Evolutionary conservation across 768 basidiomycete genomes (phyloP).

Genomic region (Pleurotus salmoneostramineus): DNA sequence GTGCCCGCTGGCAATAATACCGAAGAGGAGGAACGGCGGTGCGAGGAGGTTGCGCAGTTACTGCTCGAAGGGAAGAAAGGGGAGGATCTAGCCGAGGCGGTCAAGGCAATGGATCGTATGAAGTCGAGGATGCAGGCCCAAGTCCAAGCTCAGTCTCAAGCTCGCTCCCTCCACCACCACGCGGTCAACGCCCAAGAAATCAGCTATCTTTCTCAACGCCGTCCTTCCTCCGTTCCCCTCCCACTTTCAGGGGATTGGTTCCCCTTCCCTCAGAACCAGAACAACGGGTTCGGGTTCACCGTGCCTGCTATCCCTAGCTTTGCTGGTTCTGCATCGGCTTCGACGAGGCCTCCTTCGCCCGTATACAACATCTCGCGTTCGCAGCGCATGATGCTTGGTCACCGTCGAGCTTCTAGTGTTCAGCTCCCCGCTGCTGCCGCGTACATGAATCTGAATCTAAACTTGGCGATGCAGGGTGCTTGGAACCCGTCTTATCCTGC

Average conservation of each 20-base stretch:
- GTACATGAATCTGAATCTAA: constrained; percentile 28
- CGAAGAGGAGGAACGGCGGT: constrained; percentile 62
- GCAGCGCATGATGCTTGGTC: constrained; percentile 35
- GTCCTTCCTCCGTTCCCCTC: constrained; percentile 62
- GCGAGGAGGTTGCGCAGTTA: constrained; percentile 62
- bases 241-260: constrained; percentile 31
- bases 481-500: constrained; percentile 10
- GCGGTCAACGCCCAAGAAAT: constrained; percentile 11
- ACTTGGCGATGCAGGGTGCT: neutral
- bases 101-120: neutral
- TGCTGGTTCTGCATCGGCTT: constrained; percentile 9
- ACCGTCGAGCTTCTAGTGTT: constrained; percentile 48
- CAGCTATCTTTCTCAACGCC: constrained; percentile 35
- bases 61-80: constrained; percentile 70
- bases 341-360: constrained; percentile 43
- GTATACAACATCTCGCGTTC: constrained; percentile 42
- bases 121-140: constrained; percentile 30
- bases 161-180: constrained; percentile 3
- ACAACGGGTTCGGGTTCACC: constrained; percentile 28
- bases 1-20: neutral
- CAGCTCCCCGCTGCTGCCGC: constrained; percentile 29
- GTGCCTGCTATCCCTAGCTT: constrained; percentile 32
- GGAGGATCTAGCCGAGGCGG: constrained; percentile 56
- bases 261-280: constrained; percentile 11
- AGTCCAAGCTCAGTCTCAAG: constrained; percentile 8